Evolutionary conservation across 345 rosid genomes (phyloP).

Genomic region (Aethionema arabicum): DNA sequence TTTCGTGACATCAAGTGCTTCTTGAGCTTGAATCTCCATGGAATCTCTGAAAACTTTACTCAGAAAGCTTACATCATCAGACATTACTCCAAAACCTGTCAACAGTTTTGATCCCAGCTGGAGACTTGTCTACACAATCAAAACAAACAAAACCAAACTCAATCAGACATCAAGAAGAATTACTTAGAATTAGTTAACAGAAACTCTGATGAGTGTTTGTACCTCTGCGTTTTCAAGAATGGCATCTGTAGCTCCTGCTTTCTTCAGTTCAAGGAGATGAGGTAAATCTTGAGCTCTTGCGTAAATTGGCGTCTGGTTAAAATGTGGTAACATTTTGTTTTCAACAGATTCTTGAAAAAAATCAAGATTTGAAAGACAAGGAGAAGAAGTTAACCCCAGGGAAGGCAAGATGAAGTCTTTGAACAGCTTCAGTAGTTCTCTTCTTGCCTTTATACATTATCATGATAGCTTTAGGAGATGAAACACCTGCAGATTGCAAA

Average conservation of each 20-base stretch:
- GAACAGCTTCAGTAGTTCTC: conserved; percentile 78
- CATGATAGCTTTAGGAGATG: conserved; percentile 91
- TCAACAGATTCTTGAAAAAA: conserved; percentile 2
- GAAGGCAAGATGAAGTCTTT: conserved; percentile 87
- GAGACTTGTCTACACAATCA: conserved; percentile 63
- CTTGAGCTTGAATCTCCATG: conserved; percentile 85
- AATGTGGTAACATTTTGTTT: not conserved
- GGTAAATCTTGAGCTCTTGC: conserved; percentile 83
- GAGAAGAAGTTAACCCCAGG: conserved; percentile 52
- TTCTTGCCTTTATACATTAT: conserved; percentile 82
- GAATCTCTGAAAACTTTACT: conserved; percentile 74
- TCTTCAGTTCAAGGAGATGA: conserved; percentile 90
- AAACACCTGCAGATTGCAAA: conserved; percentile 81
- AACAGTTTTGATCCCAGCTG: conserved; percentile 91
- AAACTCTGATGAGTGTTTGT: not conserved
- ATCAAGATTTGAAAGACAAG: conserved; percentile 8
- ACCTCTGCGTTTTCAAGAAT: conserved; percentile 93
- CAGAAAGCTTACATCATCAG: conserved; percentile 85
- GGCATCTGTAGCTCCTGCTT: conserved; percentile 91
- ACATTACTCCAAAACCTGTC: conserved; percentile 93
- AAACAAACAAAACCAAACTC: conserved; percentile 22
- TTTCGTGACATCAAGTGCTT: conserved; percentile 40
- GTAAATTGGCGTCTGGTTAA: conserved; percentile 71
- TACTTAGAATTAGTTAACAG: not conserved
- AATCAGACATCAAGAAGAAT: not conserved